Conservation (phyloP, 2,329 filamentous ascomycete genomes). For the Coniochaeta sp. region DNA sequence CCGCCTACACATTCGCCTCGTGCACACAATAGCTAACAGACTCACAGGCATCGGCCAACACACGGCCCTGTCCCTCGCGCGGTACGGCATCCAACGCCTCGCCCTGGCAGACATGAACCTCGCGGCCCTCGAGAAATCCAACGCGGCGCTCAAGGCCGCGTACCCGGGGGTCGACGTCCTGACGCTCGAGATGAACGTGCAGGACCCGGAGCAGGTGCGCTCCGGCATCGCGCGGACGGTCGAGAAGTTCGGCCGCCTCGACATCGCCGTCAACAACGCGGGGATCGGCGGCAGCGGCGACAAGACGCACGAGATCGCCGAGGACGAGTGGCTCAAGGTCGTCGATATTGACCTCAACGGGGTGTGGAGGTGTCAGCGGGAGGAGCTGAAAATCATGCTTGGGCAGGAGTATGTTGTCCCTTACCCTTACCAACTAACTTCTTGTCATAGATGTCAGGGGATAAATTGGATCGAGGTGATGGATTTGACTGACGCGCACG, state of each 20-base stretch:
- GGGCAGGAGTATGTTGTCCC: slow-evolving; percentile 39
- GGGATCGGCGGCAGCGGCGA: slow-evolving; percentile 36
- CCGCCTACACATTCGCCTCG: background rate
- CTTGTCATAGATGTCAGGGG: no score
- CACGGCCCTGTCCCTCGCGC: slow-evolving; percentile 38
- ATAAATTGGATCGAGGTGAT: background rate
- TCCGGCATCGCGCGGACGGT: slow-evolving; percentile 31
- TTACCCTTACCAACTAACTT: no score
- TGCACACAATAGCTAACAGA: background rate
- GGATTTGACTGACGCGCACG: background rate
- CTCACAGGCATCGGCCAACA: slow-evolving; percentile 38
- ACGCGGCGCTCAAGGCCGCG: slow-evolving; percentile 22
- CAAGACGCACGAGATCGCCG: slow-evolving; percentile 35
- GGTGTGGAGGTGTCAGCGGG: slow-evolving; percentile 49
- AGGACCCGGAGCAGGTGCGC: slow-evolving; percentile 32
- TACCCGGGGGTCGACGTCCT: slow-evolving; percentile 28
- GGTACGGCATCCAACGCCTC: slow-evolving; percentile 36
- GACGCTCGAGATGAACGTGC: slow-evolving; percentile 36
- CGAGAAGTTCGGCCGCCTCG: slow-evolving; percentile 41
- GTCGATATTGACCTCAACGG: slow-evolving; percentile 47
- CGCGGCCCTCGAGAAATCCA: slow-evolving; percentile 21
- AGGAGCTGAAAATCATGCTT: slow-evolving; percentile 43
- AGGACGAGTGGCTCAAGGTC: slow-evolving; percentile 41
- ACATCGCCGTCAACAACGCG: slow-evolving; percentile 49
- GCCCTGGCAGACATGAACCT: slow-evolving; percentile 38